Percentiles rank a stretch among this genome's conserved stretches.
Conservation (phyloP, 129 eudicot species). For the Rutidosis leptorrhynchoides region DNA sequence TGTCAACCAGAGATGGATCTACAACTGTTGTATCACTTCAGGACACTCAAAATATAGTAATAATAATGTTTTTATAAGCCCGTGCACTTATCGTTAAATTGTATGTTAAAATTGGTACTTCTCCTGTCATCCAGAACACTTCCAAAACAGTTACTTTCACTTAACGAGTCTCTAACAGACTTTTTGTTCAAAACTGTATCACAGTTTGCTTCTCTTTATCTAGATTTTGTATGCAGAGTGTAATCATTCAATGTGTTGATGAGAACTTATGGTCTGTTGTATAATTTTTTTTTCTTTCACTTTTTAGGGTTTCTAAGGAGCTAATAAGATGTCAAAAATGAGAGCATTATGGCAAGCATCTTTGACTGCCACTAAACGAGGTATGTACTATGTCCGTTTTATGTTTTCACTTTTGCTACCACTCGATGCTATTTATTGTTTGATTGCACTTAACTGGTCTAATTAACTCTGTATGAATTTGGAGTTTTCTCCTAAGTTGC, state of each 20-base stretch:
- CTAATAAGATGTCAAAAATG: constrained; percentile 63
- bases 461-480: neutral
- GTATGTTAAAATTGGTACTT: no score
- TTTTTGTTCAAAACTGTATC: neutral
- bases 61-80: no score
- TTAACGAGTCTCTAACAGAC: no score
- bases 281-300: neutral
- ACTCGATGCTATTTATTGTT: neutral
- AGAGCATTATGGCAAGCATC: constrained; percentile 78
- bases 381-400: constrained; percentile 28
- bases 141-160: no score
- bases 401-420: neutral
- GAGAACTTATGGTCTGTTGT: neutral
- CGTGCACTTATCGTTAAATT: no score
- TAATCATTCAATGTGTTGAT: neutral
- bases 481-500: neutral
- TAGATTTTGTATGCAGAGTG: neutral
- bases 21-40: neutral
- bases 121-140: no score
- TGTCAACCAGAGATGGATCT: neutral
- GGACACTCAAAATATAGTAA: neutral
- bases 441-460: neutral
- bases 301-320: constrained; percentile 11
- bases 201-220: neutral
- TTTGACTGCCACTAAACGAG: constrained; percentile 81